A percentile compares a stretch with the other conserved stretches of the same genome.
Evolutionary conservation across 306 rosid species (phyloP).

Genomic region (Erythrophleum fordii): DNA sequence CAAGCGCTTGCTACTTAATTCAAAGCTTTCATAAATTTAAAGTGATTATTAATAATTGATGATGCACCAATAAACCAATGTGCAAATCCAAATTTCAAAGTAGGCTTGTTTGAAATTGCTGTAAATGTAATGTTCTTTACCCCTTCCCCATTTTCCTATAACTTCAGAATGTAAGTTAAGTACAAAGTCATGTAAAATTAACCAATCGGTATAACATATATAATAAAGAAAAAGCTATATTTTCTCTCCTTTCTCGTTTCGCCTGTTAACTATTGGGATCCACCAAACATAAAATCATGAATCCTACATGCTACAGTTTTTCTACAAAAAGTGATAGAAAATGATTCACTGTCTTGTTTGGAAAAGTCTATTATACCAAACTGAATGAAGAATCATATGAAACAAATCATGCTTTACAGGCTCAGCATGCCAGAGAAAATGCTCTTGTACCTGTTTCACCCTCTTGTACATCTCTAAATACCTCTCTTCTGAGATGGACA

Average conservation of each 20-base stretch:
- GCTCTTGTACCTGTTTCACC: slow-evolving; percentile 80
- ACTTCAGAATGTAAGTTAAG: background rate
- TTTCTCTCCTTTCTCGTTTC: slow-evolving; percentile 15
- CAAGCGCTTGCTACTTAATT: background rate
- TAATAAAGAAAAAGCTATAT: background rate
- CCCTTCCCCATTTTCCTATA: background rate
- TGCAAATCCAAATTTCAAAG: background rate
- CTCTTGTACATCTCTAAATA: slow-evolving; percentile 79
- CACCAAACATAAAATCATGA: slow-evolving; percentile 20
- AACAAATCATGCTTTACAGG: slow-evolving; percentile 90
- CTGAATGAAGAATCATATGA: slow-evolving; percentile 91
- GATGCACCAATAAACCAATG: background rate
- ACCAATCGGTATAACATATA: background rate
- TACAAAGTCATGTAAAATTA: background rate
- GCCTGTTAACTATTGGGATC: slow-evolving; percentile 2
- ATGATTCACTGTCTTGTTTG: slow-evolving; percentile 37
- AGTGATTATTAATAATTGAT: background rate
- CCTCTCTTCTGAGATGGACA: slow-evolving; percentile 70
- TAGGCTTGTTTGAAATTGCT: background rate
- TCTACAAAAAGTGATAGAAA: slow-evolving; percentile 37
- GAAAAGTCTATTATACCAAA: slow-evolving; percentile 81
- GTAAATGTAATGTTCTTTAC: background rate
- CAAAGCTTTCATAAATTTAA: background rate
- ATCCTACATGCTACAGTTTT: slow-evolving; percentile 30
- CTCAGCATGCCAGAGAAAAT: slow-evolving; percentile 86